Evolutionary conservation across 768 basidiomycete genomes (phyloP), one percentile per base, ranked within the genome.

Genomic region (Suillus paluster): DNA sequence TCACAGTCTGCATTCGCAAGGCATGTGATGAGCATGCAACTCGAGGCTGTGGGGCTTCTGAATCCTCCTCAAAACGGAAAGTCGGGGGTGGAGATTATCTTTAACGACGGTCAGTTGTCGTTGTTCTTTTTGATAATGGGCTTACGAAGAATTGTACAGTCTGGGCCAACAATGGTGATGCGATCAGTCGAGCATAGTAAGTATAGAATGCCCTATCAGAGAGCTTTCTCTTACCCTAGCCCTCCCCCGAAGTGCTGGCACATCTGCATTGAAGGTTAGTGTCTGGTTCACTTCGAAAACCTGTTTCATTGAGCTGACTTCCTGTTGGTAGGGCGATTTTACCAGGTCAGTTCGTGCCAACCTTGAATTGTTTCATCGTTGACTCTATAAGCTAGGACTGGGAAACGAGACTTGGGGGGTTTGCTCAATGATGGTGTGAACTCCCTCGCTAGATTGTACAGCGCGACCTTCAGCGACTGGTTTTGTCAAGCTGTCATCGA

Each of bases 161-260:
- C 19, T 99, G 97, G 97, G 97, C 97, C 2, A 97, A 99, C 71
- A 99, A 99, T 67, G 97, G 97, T 0, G 97, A 99, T 72, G 91
- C 94, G 6, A 92, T 97, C 62, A 95, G 92, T 73, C 84, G 91
- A 59, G 90, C 90, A 59, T 94, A 93, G 91, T 92, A 71, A 71
- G 89, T 81, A 2, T 49, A 65, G 15, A 41, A 39, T 19, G 25
- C 12, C 38, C 14, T 27, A 25, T 60, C 41, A 45, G 30, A 23
- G 19, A 27, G 9, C 34, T 55, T 57, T 12, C 33, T 30, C 59
- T 19, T 21, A 21, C 19, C 9, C 48, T 41, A 21, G 12, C 45
- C 12, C 11, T 30, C 55, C n/a, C 63, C 58, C 58, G 63, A 65
- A 95, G 92, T 70, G 93, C 97, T 49, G 97, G 97, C 23, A 99